Base-by-base conservation (phyloP, 2,329 filamentous ascomycete species). In the Fusarium robinianum region DNA sequence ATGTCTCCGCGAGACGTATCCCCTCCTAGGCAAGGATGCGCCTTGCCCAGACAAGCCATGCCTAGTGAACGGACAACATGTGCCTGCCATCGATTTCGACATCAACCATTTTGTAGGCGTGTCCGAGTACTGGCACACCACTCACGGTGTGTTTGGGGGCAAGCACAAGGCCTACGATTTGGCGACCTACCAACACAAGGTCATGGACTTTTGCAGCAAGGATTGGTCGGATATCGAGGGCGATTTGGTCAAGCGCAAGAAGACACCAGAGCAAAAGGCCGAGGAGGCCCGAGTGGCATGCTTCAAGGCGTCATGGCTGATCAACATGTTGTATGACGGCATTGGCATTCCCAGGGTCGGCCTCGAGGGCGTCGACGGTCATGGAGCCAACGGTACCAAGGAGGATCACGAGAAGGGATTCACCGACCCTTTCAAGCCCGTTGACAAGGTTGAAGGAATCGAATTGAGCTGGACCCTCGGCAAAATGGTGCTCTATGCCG, bases 91-190 rank as follows among this genome's bases (percentile, higher is more conserved):
- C 53, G 94, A 99, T 65, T 99, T 97, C 63, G 86, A 94, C 51
- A 85, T 97, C 23, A 99, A 99, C 61, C 95, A 96, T 66, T 99
- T 99, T 62, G 85, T 99, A 18, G 94, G 94, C 8, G 92, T 99
- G 4, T 97, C 92, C 1, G 94, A 99, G 65, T 99, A 95, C 69
- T 99, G 94, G 92, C 94, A 99, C 67, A 95, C 92, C 0, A 99
- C 94, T 0, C 94, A 99, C 60, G 90, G 94, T 41, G 85, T 97
- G 2, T 97, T 99, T 59, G 83, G 83, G 4, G 83, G 88, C 53
- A 78, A 81, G 49, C 85, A 88, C 55, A 88, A 90, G 57, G 83
- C 88, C 0, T 99, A 97, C 66, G 90, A 97, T 62, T 88, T 96
- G 57, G 81, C 85, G 49, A 90, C 87, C 0, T 99, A 97, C 60